Base-by-base conservation (phyloP, 441 rosid genomes). In the Adansonia gregorii region DNA sequence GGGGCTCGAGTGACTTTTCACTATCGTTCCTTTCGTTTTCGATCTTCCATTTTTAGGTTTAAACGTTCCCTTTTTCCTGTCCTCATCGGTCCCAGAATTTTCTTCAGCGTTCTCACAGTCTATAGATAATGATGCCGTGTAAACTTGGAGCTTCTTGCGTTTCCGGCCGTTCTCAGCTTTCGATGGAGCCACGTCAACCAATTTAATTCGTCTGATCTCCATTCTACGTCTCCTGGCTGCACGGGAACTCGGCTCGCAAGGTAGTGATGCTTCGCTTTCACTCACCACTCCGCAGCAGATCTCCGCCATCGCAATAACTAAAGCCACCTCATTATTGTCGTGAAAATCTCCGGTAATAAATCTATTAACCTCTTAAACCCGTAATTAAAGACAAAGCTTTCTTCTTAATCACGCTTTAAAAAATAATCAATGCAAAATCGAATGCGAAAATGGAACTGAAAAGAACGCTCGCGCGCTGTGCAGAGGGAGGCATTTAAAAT, bases 181-280 rank as follows among this genome's bases (percentile, higher is more conserved):
- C 76, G 79, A 73, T 1, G 61, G 1, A 19, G 80, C 82, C 6
- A 78, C 49, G 27, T 84, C 85, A 0, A 84, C 87, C 49, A 88
- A 81, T 78, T 83, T 90, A 68, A 79, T 79, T 83, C 95, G 78
- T 65, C 95, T 82, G 77, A 91, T 85, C 86, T 94, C 95, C 94
- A 90, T 94, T 80, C 98, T 87, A 74, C 95, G 69, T 63, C 90
- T 82, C 71, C 97, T 84, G 8, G 94, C 92, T 1, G 88, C 90
- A 46, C 88, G 83, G 0, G 93, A 83, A 76, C 78, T 85, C 8
- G 86, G 77, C 63, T 85, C 83, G 46, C 88, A 80, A 76, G 81
- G 56, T 45, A 82, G 43, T 15, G 78, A 22, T 24, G 78, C 74
- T 63, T 83, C 83, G 48, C 76, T 64, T 68, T 90, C 90, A 70